Percentiles rank a stretch among this genome's conserved stretches.
phyloP scores from a whole-genome alignment of 345 rosid genomes.

The Gossypium rotundifolium region DNA sequence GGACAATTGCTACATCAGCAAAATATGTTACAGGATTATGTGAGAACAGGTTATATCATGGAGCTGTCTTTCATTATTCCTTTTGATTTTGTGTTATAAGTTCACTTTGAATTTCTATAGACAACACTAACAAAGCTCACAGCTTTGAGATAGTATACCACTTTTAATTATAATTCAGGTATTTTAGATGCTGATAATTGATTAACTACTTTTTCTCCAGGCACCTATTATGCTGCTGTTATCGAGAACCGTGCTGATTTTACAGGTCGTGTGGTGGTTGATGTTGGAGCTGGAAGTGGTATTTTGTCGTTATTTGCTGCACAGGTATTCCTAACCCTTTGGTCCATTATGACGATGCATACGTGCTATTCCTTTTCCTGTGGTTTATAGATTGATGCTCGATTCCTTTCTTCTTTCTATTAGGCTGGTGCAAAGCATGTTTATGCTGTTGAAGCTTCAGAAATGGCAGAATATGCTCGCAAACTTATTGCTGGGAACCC shows the following conservation, averaged over 20 bases:
- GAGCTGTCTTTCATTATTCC: conserved; percentile 9
- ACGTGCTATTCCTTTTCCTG: neutral
- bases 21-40: conserved; percentile 97
- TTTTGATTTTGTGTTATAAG: neutral
- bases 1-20: conserved; percentile 97
- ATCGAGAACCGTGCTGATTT: conserved; percentile 92
- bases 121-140: neutral
- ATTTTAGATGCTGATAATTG: neutral
- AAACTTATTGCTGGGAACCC: conserved; percentile 94
- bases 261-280: conserved; percentile 84
- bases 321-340: conserved; percentile 47
- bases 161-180: neutral
- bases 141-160: neutral
- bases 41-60: conserved; percentile 76
- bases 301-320: conserved; percentile 97
- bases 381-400: neutral
- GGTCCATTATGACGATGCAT: neutral
- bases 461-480: conserved; percentile 96
- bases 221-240: conserved; percentile 96
- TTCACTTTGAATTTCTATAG: neutral
- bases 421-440: conserved; percentile 99
- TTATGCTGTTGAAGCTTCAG: conserved; percentile 98
- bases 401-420: conserved; percentile 8
- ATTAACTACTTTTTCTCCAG: conserved; percentile 35
- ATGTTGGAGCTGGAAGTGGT: conserved; percentile 99